These are phyloP conservation scores for Aspergillus campestris DNA, from an alignment of 495 filamentous ascomycete species.

Conservation along the genomic window DNA sequence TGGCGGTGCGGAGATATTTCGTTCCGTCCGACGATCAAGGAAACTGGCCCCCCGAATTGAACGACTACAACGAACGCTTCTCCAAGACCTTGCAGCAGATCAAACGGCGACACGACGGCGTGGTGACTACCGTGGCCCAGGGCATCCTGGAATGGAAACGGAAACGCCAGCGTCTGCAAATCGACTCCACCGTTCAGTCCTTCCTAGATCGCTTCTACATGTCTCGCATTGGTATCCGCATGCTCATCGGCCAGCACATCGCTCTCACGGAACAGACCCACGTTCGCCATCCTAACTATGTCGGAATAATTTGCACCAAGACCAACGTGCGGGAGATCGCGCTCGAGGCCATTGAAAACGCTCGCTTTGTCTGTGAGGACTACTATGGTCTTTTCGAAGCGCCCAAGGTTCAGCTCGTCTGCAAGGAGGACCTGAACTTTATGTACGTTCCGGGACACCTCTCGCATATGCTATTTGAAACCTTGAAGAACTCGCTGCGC, in stretches of 20 bases:
- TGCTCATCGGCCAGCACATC: constrained; percentile 98
- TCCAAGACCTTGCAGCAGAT: constrained; percentile 78
- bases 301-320: constrained; percentile 97
- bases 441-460: constrained; percentile 99
- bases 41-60: constrained; percentile 91
- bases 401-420: constrained; percentile 92
- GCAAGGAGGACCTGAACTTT: constrained; percentile 85
- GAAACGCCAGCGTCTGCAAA: constrained; percentile 92
- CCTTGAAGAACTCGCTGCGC: constrained; percentile 93
- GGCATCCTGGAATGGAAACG: constrained; percentile 97
- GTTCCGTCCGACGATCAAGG: constrained; percentile 78
- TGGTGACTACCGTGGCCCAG: constrained; percentile 91
- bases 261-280: constrained; percentile 89
- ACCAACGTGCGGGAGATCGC: constrained; percentile 95
- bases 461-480: constrained; percentile 98
- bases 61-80: constrained; percentile 89
- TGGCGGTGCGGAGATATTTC: constrained; percentile 67
- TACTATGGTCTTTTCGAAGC: constrained; percentile 98
- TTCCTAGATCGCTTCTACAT: constrained; percentile 99
- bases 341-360: constrained; percentile 95
- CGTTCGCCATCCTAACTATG: constrained; percentile 80
- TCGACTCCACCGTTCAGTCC: constrained; percentile 89
- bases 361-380: constrained; percentile 96
- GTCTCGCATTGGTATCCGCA: constrained; percentile 98
- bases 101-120: constrained; percentile 91